Percentiles rank a stretch among this genome's conserved stretches.
Evolutionary conservation across 352 stramenopile species (phyloP).

Genomic region (Ochromonadaceae sp.): DNA sequence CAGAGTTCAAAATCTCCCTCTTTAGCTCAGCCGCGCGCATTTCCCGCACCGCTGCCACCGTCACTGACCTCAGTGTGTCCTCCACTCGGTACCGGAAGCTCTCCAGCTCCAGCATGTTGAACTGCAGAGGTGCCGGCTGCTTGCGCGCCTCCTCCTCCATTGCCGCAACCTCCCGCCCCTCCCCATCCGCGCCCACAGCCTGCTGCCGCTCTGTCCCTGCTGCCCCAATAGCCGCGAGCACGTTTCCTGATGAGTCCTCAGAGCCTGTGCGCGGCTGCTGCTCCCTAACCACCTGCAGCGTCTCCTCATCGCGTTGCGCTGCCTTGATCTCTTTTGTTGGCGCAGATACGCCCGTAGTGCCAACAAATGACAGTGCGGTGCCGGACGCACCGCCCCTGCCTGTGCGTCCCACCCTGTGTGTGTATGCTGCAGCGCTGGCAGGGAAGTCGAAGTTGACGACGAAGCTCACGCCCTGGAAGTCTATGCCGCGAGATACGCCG

Average conservation of each 20-base stretch:
- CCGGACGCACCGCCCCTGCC: constrained; percentile 83
- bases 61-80: constrained; percentile 83
- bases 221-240: constrained; percentile 25
- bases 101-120: constrained; percentile 93
- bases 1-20: constrained; percentile 94
- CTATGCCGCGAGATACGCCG: constrained; percentile 87
- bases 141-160: constrained; percentile 47
- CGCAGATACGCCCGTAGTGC: constrained; percentile 37
- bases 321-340: constrained; percentile 20
- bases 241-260: constrained; percentile 20
- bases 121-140: constrained; percentile 84
- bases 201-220: background rate
- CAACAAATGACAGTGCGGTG: constrained; percentile 87
- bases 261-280: constrained; percentile 18
- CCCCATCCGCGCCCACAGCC: constrained; percentile 5
- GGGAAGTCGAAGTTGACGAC: constrained; percentile 99
- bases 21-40: constrained; percentile 84
- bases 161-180: constrained; percentile 20
- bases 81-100: constrained; percentile 93
- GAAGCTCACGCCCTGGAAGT: constrained; percentile 95
- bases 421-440: constrained; percentile 80
- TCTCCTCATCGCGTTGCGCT: background rate
- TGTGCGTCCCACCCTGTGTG: constrained; percentile 93
- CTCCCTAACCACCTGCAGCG: background rate
- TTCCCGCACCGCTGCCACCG: constrained; percentile 76